Evolutionary conservation across 2,329 filamentous ascomycete genomes (phyloP).

Genomic region (Neoarthrinium moseri): DNA sequence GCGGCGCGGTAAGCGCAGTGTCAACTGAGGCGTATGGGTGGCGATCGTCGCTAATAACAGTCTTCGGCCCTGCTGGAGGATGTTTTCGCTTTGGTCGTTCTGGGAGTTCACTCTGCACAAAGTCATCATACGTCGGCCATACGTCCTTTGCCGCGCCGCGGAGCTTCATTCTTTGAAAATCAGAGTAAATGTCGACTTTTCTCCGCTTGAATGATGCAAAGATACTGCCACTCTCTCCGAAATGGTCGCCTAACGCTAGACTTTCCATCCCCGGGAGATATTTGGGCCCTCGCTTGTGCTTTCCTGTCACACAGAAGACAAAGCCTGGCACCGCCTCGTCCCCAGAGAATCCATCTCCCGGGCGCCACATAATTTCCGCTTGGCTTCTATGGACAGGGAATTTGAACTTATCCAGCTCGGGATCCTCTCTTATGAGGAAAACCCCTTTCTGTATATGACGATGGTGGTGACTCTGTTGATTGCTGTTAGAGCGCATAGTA

Average conservation of each 20-base stretch:
- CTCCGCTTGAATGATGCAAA: constrained; percentile 4
- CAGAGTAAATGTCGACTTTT: not conserved
- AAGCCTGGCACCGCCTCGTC: constrained; percentile 23
- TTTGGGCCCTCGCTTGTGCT: constrained; percentile 19
- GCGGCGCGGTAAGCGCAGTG: no score
- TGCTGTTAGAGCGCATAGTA: no score
- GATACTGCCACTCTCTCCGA: constrained; percentile 5
- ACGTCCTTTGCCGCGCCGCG: constrained; percentile 16
- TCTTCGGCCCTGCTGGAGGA: not conserved
- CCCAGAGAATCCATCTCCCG: constrained; percentile 29
- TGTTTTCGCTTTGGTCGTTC: not conserved
- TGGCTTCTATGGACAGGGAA: constrained; percentile 21
- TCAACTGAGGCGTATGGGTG: not conserved
- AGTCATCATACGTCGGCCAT: constrained; percentile 28
- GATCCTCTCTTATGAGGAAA: constrained; percentile 19
- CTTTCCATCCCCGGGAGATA: constrained; percentile 19
- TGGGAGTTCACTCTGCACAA: constrained; percentile 14
- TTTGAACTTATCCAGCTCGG: constrained; percentile 15
- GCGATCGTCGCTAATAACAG: no score
- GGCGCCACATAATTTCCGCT: constrained; percentile 18
- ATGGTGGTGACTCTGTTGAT: no score
- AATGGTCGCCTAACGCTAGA: constrained; percentile 17
- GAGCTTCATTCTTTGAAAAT: no score
- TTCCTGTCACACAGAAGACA: constrained; percentile 17
- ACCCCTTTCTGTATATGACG: no score